Percentiles rank a stretch among this genome's conserved stretches.
These are phyloP conservation scores for Fusarium agapanthi DNA, from an alignment of 2,329 filamentous ascomycete species.

Conservation along the genomic window DNA sequence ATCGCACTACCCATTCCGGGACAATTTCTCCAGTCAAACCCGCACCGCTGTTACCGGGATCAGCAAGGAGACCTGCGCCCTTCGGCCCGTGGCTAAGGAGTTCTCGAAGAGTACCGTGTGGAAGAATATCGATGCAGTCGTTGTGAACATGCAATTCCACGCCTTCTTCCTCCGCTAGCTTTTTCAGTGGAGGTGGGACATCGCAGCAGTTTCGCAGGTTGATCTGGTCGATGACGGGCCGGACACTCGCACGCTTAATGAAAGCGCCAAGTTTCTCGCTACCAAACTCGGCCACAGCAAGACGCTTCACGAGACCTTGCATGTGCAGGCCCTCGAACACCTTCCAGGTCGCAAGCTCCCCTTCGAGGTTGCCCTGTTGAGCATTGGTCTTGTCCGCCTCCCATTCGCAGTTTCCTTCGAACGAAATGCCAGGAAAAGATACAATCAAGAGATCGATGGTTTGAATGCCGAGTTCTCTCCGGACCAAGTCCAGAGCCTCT, in stretches of 20 bases:
- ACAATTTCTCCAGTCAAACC: conserved; percentile 80
- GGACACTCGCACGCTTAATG: conserved; percentile 73
- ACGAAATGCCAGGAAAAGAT: conserved; percentile 91
- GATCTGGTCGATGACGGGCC: conserved; percentile 91
- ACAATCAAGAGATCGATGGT: conserved; percentile 89
- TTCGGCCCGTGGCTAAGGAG: conserved; percentile 76
- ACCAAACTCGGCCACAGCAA: conserved; percentile 93
- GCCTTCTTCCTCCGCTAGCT: conserved; percentile 81
- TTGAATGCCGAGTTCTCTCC: conserved; percentile 78
- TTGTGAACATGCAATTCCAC: conserved; percentile 94
- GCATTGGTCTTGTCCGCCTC: conserved; percentile 71
- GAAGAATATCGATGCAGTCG: conserved; percentile 91
- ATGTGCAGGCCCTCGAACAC: conserved; percentile 77
- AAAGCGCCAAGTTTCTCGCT: conserved; percentile 83
- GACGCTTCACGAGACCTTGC: conserved; percentile 74
- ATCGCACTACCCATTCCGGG: conserved; percentile 96
- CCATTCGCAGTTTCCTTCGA: conserved; percentile 91
- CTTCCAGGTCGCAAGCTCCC: conserved; percentile 74
- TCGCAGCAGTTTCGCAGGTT: conserved; percentile 96
- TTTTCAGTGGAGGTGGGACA: conserved; percentile 85
- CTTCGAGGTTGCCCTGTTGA: conserved; percentile 70
- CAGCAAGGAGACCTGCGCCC: conserved; percentile 80
- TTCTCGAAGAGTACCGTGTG: conserved; percentile 83
- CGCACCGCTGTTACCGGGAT: conserved; percentile 56
- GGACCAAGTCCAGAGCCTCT: conserved; percentile 82